Evolutionary conservation across 495 filamentous ascomycete genomes (phyloP).

Genomic region (Halenospora varia): DNA sequence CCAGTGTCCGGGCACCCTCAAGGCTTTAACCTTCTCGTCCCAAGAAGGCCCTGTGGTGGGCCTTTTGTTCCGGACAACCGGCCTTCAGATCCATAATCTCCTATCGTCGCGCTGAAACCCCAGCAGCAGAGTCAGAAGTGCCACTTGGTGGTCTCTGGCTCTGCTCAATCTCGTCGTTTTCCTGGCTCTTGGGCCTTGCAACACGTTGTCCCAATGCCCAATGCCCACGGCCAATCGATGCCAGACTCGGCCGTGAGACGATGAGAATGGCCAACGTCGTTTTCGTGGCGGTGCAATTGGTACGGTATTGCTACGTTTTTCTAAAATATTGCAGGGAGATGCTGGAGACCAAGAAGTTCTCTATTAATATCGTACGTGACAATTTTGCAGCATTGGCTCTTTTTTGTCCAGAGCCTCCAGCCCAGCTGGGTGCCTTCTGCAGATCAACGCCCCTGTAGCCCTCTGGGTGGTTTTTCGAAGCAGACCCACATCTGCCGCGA

Average conservation of each 20-base stretch:
- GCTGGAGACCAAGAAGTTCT: background rate
- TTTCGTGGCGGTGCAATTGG: background rate
- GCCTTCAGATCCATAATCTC: background rate
- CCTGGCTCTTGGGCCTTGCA: background rate
- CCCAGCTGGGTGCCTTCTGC: background rate
- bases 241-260: too few relatives aligned
- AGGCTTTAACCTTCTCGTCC: background rate
- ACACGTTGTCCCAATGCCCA: background rate
- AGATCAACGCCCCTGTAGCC: background rate
- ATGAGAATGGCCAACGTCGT: background rate
- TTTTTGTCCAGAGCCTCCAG: background rate
- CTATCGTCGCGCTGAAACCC: background rate
- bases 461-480: background rate
- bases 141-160: background rate
- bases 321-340: background rate
- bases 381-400: background rate
- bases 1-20: background rate
- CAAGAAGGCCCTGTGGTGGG: background rate
- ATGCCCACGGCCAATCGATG: background rate
- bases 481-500: slow-evolving; percentile 1
- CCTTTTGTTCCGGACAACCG: background rate
- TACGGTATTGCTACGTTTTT: background rate
- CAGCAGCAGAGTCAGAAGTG: background rate
- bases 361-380: background rate
- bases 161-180: background rate